Conservation (phyloP, 768 basidiomycete genomes). For the Pleurotus platypus region DNA sequence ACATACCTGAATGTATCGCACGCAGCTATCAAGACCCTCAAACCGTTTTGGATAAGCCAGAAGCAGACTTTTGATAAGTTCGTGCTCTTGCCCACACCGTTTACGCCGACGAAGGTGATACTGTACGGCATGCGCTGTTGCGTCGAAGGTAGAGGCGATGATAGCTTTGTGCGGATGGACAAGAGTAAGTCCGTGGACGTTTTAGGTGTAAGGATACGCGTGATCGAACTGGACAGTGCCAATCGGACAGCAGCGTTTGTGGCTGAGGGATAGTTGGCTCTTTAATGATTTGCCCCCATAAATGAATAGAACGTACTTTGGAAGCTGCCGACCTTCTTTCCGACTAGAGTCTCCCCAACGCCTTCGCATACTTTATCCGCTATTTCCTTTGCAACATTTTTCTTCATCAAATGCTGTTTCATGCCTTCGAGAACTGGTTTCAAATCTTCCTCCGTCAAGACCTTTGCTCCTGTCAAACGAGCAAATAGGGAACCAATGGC, state of each 20-base stretch:
- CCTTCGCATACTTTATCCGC: conserved; percentile 92
- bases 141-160: conserved; percentile 67
- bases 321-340: conserved; percentile 88
- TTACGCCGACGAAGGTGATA: conserved; percentile 96
- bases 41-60: conserved; percentile 95
- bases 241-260: conserved; percentile 79
- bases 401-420: conserved; percentile 98
- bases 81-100: conserved; percentile 98
- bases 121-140: conserved; percentile 84
- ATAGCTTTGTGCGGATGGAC: conserved; percentile 86
- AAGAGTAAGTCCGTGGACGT: conserved; percentile 95
- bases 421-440: conserved; percentile 87
- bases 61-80: conserved; percentile 98
- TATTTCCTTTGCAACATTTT: conserved; percentile 97
- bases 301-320: conserved; percentile 57
- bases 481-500: conserved; percentile 78
- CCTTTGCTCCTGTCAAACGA: conserved; percentile 80
- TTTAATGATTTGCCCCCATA: conserved; percentile 7
- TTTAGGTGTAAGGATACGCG: conserved; percentile 92
- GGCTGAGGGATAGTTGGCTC: conserved; percentile 38
- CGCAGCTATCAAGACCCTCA: conserved; percentile 93
- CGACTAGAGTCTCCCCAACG: conserved; percentile 86
- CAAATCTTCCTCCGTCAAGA: conserved; percentile 78
- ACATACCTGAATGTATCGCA: conserved; percentile 93
- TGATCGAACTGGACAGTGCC: conserved; percentile 84